These are phyloP conservation scores for Hordeum marinum DNA, from an alignment of 176 grass and related monocot species.

Conservation along the genomic window DNA sequence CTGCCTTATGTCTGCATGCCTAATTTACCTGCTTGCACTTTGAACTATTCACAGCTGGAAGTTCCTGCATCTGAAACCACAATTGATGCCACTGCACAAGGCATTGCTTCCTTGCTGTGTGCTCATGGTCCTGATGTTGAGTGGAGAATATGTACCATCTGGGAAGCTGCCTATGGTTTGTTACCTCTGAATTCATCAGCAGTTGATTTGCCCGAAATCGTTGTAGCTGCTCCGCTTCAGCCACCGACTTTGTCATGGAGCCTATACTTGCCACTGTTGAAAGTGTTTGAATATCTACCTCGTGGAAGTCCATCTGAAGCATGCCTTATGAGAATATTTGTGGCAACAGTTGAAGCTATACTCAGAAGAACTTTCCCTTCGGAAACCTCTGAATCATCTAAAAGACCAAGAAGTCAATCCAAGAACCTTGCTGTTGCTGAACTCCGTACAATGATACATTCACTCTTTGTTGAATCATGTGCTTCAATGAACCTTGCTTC, in stretches of 20 bases:
- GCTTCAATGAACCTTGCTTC: slow-evolving; percentile 95
- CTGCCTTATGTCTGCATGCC: slow-evolving; percentile 15
- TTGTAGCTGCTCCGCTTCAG: slow-evolving; percentile 87
- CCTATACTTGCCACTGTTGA: slow-evolving; percentile 86
- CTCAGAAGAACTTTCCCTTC: slow-evolving; percentile 86
- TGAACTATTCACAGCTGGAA: slow-evolving; percentile 63
- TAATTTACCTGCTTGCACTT: slow-evolving; percentile 6
- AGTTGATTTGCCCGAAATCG: slow-evolving; percentile 96
- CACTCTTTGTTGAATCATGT: slow-evolving; percentile 90
- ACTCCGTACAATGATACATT: slow-evolving; percentile 98
- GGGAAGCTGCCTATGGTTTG: slow-evolving; percentile 99
- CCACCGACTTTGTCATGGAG: slow-evolving; percentile 96
- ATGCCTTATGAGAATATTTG: slow-evolving; percentile 98
- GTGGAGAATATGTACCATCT: slow-evolving; percentile 99
- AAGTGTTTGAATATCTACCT: slow-evolving; percentile 94
- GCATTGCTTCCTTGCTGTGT: slow-evolving; percentile 93
- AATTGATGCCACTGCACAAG: slow-evolving; percentile 96
- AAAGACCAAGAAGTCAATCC: slow-evolving; percentile 60
- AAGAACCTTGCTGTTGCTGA: slow-evolving; percentile 93
- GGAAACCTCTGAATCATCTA: slow-evolving; percentile 50
- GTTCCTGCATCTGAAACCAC: slow-evolving; percentile 83
- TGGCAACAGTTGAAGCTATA: slow-evolving; percentile 98
- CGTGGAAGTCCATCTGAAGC: slow-evolving; percentile 98
- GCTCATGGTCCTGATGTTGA: slow-evolving; percentile 99
- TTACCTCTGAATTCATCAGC: slow-evolving; percentile 92